Percentiles rank a stretch among this genome's conserved stretches.
These are phyloP conservation scores for Ploettnerulaceae sp. DNA, from an alignment of 2,329 filamentous ascomycete genomes.

Conservation along the genomic window DNA sequence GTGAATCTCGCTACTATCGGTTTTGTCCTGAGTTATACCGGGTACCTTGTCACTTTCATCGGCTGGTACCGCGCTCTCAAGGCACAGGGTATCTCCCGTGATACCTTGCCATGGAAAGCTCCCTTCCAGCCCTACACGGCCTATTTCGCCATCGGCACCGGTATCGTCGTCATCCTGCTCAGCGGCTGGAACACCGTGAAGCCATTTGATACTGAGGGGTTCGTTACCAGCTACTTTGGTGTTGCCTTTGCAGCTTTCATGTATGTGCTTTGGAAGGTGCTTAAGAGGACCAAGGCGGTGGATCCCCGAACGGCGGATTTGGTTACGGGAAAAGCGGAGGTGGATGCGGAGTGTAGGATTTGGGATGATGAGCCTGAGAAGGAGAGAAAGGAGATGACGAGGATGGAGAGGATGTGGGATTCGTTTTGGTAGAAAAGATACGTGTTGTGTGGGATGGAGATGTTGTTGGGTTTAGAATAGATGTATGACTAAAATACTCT, in stretches of 20 bases:
- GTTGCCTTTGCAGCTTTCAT: constrained; percentile 11
- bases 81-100: constrained; percentile 8
- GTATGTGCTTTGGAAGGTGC: constrained; percentile 10
- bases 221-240: constrained; percentile 9
- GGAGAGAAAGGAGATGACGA: constrained; percentile 8
- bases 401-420: constrained; percentile 10
- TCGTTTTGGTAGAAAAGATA: constrained; percentile 12
- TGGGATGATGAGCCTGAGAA: constrained; percentile 13
- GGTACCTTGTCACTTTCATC: constrained; percentile 10
- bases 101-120: constrained; percentile 9
- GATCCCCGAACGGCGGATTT: constrained; percentile 1
- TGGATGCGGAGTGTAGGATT: constrained; percentile 8
- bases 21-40: constrained; percentile 8
- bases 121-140: constrained; percentile 9
- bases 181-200: constrained; percentile 7
- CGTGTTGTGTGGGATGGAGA: too few relatives aligned
- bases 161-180: constrained; percentile 5
- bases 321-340: constrained; percentile 6
- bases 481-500: too few relatives aligned
- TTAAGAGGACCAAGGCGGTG: constrained; percentile 10
- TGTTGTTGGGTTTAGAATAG: too few relatives aligned
- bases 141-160: constrained; percentile 6
- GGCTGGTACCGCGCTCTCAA: constrained; percentile 8
- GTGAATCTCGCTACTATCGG: constrained; percentile 13
- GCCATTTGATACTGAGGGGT: constrained; percentile 7